Percentiles rank a stretch among this genome's conserved stretches.
Evolutionary conservation across 1,284 basidiomycete genomes (phyloP).

Genomic region (Cutaneotrichosporon mucoides): DNA sequence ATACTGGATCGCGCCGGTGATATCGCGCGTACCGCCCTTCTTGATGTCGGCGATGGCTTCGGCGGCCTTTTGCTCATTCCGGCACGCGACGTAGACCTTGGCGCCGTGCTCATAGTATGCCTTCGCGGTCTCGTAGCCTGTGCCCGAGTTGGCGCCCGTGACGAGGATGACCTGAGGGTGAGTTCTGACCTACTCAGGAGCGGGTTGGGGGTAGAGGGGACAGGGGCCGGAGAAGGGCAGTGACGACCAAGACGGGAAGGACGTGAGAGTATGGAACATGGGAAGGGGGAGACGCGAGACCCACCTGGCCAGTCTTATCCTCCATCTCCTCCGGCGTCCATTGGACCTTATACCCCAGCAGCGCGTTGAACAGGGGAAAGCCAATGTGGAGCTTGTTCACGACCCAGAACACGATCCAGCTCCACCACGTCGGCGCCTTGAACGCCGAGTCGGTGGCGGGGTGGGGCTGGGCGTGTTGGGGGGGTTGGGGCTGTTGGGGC

Average conservation of each 20-base stretch:
- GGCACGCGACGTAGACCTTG: slow-evolving; percentile 58
- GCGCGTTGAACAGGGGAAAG: background rate
- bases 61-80: slow-evolving; percentile 53
- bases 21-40: slow-evolving; percentile 35
- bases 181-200: background rate
- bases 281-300: background rate
- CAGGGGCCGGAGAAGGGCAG: too few relatives aligned
- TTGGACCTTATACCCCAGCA: slow-evolving; percentile 25
- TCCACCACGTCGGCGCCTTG: background rate
- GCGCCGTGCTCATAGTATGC: slow-evolving; percentile 57
- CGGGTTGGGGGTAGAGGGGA: too few relatives aligned
- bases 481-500: too few relatives aligned
- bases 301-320: slow-evolving; percentile 54
- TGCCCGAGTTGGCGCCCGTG: slow-evolving; percentile 44
- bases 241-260: too few relatives aligned
- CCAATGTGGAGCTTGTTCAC: background rate
- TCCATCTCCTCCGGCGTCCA: slow-evolving; percentile 55
- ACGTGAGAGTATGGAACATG: too few relatives aligned
- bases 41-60: slow-evolving; percentile 56
- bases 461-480: too few relatives aligned
- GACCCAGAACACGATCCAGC: background rate
- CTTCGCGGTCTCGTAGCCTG: slow-evolving; percentile 35
- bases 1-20: background rate
- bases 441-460: too few relatives aligned
- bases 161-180: slow-evolving; percentile 38